These are phyloP conservation scores for Drosera spatulata DNA, from an alignment of 179 eudicot genomes.

Conservation along the genomic window DNA sequence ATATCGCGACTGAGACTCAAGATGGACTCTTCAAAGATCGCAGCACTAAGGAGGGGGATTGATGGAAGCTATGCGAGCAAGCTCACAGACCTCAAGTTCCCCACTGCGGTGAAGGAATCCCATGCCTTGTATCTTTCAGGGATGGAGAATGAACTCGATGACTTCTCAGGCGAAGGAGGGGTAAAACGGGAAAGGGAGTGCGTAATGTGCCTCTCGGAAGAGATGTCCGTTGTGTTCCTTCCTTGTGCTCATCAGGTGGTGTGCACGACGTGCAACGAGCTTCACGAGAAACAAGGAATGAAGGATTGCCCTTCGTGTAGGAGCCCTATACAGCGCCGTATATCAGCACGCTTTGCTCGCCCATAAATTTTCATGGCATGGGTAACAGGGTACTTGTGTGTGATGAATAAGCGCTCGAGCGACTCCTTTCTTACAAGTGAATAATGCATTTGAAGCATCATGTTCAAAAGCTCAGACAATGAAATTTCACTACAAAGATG, in stretches of 20 bases:
- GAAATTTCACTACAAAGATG: no score
- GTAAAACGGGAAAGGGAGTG: constrained; percentile 92
- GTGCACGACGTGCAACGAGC: constrained; percentile 78
- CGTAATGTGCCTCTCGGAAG: constrained; percentile 97
- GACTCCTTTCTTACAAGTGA: neutral
- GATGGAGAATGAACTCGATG: constrained; percentile 17
- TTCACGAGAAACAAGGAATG: constrained; percentile 98
- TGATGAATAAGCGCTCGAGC: no score
- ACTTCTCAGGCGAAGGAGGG: constrained; percentile 39
- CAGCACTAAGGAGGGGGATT: constrained; percentile 74
- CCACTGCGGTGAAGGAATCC: constrained; percentile 22
- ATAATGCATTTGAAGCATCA: no score
- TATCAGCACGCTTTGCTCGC: constrained; percentile 58
- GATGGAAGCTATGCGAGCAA: constrained; percentile 58
- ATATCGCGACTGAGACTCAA: constrained; percentile 67
- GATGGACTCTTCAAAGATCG: constrained; percentile 82
- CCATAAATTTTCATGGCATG: constrained; percentile 19
- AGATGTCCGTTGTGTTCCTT: constrained; percentile 92
- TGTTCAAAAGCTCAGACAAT: no score
- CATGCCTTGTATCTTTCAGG: constrained; percentile 15
- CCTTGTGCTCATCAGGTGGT: constrained; percentile 99
- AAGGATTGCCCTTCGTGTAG: constrained; percentile 98
- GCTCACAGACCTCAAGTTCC: constrained; percentile 19
- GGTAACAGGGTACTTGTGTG: neutral
- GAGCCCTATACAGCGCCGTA: constrained; percentile 57